Base-by-base conservation (phyloP, 306 rosid species). In the Cucurbita ficifolia region DNA sequence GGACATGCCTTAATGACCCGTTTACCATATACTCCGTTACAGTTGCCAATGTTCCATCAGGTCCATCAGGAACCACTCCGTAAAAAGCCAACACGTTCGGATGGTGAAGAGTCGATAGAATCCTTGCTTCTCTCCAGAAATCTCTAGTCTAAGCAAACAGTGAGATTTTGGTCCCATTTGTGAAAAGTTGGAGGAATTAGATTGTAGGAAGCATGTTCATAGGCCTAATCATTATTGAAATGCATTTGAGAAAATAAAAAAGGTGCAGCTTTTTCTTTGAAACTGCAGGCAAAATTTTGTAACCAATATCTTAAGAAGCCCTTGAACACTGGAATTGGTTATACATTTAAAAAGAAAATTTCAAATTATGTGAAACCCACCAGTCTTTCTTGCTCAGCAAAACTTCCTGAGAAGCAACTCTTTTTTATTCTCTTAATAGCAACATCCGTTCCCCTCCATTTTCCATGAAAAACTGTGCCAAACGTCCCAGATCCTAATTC, bases 361-460 rank as follows among this genome's bases (percentile, higher is more conserved):
- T 24, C 54, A 46, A 56, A 14, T 73, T 53, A 64, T 39, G 79
- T 57, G 76, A 57, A 45, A 81, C 95, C 79, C 75, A 91, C 97
- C 94, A 95, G 49, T 57, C 85, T 96, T 56, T 88, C 97, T 89
- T 95, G 99, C 85, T 95, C 99, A 3, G 96, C 88, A 75, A 86
- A 68, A 74, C 89, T 82, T 43, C 92, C 92, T 7, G 96, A 76
- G 71, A 95, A 95, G 79, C 99, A 95, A 79, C 99, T 91, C 81
- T 86, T 91, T 82, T 89, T 91, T 42, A 89, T 89, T 82, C 96
- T 90, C 85, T 95, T 95, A 75, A 91, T 91, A 46, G 99, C 99
- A 76, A 95, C 89, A 82, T 89, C 99, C 11, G 99, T 91, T 76
- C 99, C 99, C 81, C 99, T 91, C 99, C 97, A 95, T 80, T 86